Evolutionary conservation across 306 rosid species (phyloP), one percentile per base, ranked within the genome.

Genomic region (Quercus bicolor): DNA sequence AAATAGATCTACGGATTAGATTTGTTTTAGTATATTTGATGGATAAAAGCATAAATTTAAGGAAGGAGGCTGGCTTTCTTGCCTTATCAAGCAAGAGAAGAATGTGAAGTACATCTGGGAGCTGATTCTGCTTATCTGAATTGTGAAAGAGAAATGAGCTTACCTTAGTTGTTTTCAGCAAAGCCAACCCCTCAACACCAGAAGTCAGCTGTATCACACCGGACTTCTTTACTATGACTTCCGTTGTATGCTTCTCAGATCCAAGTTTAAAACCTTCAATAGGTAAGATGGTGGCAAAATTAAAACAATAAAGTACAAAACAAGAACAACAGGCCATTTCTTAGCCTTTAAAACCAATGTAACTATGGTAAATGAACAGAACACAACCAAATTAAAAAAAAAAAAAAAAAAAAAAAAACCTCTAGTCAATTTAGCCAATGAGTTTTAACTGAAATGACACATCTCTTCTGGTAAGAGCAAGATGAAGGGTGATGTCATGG

Each of bases 181-280:
- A 56, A 31, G 98, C 89, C 72, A 95, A 61, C 74, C 88, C 95
- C 73, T 89, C 97, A 83, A 95, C 77, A 26, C 99, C 99, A 89
- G 99, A 91, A 72, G 90, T 90, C 91, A 93, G 62, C 66, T 45
- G 86, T 26, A 93, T 80, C 69, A 81, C 77, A 76, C 97, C 98
- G 43, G 93, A 87, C 79, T 91, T 93, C 60, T 87, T 77, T 57
- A 90, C 83, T 81, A 85, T 69, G 48, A 83, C 94, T 80, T 95
- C 98, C 33, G 91, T 33, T 45, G 90, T 93, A 80, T 90, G 99
- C 93, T 86, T 93, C 85, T 91, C 98, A 2, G 97, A 84, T 82
- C 99, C 99, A 83, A 93, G 93, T 83, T 93, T 95, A 86, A 95
- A 95, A 78, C 99, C 99, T 95, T 84, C 69, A 48, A 82, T 1